Percentiles rank a stretch among this genome's conserved stretches.
Evolutionary conservation across 2,329 filamentous ascomycete species (phyloP).

Genomic region (Domatiomyces globalis): DNA sequence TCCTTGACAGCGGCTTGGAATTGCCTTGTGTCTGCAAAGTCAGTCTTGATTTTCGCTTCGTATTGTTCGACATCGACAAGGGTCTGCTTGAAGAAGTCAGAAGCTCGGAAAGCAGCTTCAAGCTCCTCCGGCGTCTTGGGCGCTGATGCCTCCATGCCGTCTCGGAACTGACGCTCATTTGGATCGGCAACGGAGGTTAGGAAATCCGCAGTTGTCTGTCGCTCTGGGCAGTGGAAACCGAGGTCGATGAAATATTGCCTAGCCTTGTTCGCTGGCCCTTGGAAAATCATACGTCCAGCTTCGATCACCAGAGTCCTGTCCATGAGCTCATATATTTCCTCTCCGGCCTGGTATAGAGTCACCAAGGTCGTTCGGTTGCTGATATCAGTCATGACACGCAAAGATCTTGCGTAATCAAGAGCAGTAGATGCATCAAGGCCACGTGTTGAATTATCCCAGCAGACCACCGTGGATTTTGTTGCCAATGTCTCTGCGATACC

Average conservation of each 20-base stretch:
- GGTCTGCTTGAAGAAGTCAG: constrained; percentile 46
- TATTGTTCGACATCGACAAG: constrained; percentile 48
- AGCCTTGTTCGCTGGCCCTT: constrained; percentile 47
- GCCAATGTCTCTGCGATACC: constrained; percentile 65
- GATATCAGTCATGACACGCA: constrained; percentile 62
- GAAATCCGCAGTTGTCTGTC: constrained; percentile 64
- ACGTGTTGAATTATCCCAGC: constrained; percentile 68
- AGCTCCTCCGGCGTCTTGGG: constrained; percentile 59
- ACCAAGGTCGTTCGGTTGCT: constrained; percentile 56
- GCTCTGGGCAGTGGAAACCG: constrained; percentile 45
- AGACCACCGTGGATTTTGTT: constrained; percentile 57
- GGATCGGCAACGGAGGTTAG: constrained; percentile 62
- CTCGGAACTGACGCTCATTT: constrained; percentile 52
- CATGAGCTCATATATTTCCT: constrained; percentile 58
- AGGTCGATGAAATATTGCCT: constrained; percentile 52
- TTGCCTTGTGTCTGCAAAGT: constrained; percentile 46
- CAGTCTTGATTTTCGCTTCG: constrained; percentile 40
- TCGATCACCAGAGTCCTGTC: constrained; percentile 73
- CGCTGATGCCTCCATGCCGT: constrained; percentile 49
- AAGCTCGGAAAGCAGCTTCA: constrained; percentile 51
- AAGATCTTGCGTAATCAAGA: constrained; percentile 58
- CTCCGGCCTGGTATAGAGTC: constrained; percentile 57
- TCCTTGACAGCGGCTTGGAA: constrained; percentile 54
- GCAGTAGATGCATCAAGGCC: constrained; percentile 70
- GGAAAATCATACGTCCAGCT: constrained; percentile 53